Conservation (phyloP, 768 basidiomycete species). For the Basidioascus undulatus region DNA sequence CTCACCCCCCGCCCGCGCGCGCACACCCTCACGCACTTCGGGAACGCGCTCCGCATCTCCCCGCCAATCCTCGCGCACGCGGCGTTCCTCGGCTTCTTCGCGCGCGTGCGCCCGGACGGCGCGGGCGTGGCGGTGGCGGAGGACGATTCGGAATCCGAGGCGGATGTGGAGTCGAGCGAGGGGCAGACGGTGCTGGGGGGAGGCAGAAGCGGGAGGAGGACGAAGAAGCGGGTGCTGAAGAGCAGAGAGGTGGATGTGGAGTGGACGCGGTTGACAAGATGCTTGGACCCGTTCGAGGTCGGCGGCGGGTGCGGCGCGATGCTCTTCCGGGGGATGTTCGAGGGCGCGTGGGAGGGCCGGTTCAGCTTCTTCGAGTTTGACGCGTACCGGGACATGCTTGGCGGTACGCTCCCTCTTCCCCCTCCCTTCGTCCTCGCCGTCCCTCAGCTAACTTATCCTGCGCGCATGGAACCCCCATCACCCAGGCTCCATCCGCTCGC, state of each 20-base stretch:
- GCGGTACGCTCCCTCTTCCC: constrained; percentile 32
- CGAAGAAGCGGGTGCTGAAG: background rate
- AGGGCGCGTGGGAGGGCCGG: constrained; percentile 14
- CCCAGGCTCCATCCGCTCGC: constrained; percentile 17
- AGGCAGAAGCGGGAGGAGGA: background rate
- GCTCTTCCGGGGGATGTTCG: constrained; percentile 6
- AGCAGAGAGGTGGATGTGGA: no score
- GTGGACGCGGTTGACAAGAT: no score
- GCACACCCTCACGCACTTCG: constrained; percentile 16
- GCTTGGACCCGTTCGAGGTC: constrained; percentile 2
- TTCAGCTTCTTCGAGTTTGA: constrained; percentile 51
- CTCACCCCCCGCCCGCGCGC: constrained; percentile 14
- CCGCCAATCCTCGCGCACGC: constrained; percentile 20
- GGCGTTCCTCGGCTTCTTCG: constrained; percentile 21
- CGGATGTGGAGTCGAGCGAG: no score
- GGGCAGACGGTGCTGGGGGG: background rate
- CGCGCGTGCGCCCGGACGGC: constrained; percentile 10
- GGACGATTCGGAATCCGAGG: background rate
- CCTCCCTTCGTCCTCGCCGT: constrained; percentile 22
- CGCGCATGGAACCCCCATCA: background rate
- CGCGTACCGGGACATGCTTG: constrained; percentile 28
- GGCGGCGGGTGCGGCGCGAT: constrained; percentile 2
- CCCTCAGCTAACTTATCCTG: background rate
- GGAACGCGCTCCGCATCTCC: constrained; percentile 13
- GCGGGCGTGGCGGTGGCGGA: constrained; percentile 2